These are phyloP conservation scores for Geotrichum aggregatum DNA, from an alignment of 1,139 yeast genomes.

Conservation along the genomic window DNA sequence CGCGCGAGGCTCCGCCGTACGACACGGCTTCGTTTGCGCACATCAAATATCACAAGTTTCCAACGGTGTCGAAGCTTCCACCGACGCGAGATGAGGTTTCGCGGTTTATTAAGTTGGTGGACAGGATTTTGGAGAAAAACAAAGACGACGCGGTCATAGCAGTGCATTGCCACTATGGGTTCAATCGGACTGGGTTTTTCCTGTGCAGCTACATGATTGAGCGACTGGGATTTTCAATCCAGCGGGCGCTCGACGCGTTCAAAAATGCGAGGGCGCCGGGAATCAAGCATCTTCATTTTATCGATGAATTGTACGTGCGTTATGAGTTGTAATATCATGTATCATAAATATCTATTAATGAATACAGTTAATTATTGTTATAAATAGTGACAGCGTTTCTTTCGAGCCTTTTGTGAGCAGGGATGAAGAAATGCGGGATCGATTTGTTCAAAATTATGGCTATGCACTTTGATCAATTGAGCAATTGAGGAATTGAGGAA, in stretches of 20 bases:
- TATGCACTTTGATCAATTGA: no score
- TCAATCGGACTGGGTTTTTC: constrained; percentile 72
- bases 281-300: constrained; percentile 71
- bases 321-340: constrained; percentile 38
- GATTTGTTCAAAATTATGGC: no score
- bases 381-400: no score
- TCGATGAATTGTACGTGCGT: constrained; percentile 67
- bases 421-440: no score
- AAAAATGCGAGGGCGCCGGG: constrained; percentile 62
- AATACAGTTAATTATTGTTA: no score
- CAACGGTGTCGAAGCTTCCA: constrained; percentile 74
- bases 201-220: constrained; percentile 68
- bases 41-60: constrained; percentile 62
- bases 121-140: constrained; percentile 42
- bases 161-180: constrained; percentile 80
- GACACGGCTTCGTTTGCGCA: constrained; percentile 54
- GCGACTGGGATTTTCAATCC: constrained; percentile 54
- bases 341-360: no score
- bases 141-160: constrained; percentile 44
- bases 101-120: constrained; percentile 53
- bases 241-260: constrained; percentile 62
- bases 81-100: constrained; percentile 62
- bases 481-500: no score
- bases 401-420: no score
- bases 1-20: constrained; percentile 74